Conservation (phyloP, 805 yeast species). For the Candida railenensis region DNA sequence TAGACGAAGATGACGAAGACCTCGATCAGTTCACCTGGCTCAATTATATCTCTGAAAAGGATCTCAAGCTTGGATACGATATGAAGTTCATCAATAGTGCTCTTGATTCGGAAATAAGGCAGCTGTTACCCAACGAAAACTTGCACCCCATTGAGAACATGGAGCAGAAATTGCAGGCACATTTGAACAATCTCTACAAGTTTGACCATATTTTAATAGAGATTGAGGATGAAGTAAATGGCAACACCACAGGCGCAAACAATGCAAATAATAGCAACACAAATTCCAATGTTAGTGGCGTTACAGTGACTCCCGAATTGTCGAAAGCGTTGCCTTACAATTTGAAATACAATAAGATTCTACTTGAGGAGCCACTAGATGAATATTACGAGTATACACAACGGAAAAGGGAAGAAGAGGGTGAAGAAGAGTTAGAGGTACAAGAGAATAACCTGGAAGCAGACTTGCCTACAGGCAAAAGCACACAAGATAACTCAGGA, state of each 20-base stretch:
- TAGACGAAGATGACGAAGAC: slow-evolving; percentile 17
- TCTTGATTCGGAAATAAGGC: slow-evolving; percentile 24
- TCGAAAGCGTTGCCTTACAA: slow-evolving; percentile 31
- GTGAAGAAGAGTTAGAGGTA: slow-evolving; percentile 1
- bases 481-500: no score
- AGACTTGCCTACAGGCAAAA: no score
- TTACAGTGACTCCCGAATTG: slow-evolving; percentile 17
- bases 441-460: not conserved
- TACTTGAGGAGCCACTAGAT: slow-evolving; percentile 27
- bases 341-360: slow-evolving; percentile 22
- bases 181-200: slow-evolving; percentile 24
- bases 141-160: slow-evolving; percentile 26
- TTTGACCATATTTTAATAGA: slow-evolving; percentile 29
- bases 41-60: slow-evolving; percentile 36
- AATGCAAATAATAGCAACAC: not conserved
- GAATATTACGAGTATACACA: slow-evolving; percentile 23
- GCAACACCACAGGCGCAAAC: slow-evolving; percentile 8
- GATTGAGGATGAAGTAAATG: slow-evolving; percentile 17
- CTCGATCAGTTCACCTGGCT: slow-evolving; percentile 34
- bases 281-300: not conserved
- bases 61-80: slow-evolving; percentile 35
- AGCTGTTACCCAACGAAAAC: slow-evolving; percentile 25
- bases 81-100: slow-evolving; percentile 31
- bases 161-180: slow-evolving; percentile 18
- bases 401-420: slow-evolving; percentile 16